Base-by-base conservation (phyloP, 2,329 filamentous ascomycete species). In the Paraconiothyrium brasiliense region DNA sequence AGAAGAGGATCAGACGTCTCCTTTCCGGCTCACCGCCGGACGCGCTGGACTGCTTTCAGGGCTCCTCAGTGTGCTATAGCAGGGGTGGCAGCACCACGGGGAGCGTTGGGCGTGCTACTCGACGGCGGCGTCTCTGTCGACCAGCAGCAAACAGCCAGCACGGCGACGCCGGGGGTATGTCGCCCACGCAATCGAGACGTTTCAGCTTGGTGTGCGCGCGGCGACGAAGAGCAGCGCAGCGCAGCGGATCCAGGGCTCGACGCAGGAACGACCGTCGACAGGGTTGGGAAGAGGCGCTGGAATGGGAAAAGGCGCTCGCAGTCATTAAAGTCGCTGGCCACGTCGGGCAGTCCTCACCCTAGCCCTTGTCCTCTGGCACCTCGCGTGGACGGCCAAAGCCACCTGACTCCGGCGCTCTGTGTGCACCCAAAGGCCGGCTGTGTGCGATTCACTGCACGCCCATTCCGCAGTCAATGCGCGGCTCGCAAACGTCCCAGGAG, bases 11-110 rank as follows among this genome's bases (percentile, higher is more conserved):
- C 46, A 49, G 27, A 43, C 32, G 43, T 34, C 49, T 54, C 52
- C 60, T 50, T 65, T 62, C 41, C 20, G 27, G 39, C 58, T 61
- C 54, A 66, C 61, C 65, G 61, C 65, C 56, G 58, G 57, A 59
- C 52, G 61, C 56, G 59, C 63, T 57, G 58, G 47, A 34, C 61
- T 37, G 32, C 48, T 9, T 32, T 2, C 11, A 35, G 7, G 30
- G 30, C 9, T 32, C 5, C 37, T 13, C 37, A 41, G 13, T 58
- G 39, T 50, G 57, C 34, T 60, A 57, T 60, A 30, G 58, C 58
- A 57, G 54, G 54, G 54, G 54, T 32, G 24, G 50, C 27, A 16
- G 16, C 22, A 37, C 22, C 57, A 16, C 27, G n/a, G 34, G 8
- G 5, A 44, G n/a, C 20, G 20, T 20, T 20, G 20, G 27, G 27